Conservation (phyloP, 2,329 filamentous ascomycete genomes). For the Fonsecaea pedrosoi region DNA sequence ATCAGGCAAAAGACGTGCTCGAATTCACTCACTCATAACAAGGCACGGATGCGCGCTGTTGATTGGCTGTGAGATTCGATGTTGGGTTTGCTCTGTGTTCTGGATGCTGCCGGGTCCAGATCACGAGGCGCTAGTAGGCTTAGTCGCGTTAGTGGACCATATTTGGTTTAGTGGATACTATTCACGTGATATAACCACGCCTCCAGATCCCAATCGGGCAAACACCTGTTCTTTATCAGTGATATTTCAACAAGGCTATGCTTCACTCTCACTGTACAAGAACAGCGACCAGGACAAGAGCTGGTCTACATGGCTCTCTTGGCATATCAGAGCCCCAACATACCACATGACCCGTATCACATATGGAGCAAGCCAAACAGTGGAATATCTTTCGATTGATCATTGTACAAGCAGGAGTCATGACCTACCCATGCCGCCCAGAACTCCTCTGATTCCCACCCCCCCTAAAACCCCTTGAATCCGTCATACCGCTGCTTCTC, state of each 20-base stretch:
- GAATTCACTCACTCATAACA: slow-evolving; percentile 29
- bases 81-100: slow-evolving; percentile 7
- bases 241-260: too few species aligned
- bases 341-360: not conserved
- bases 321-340: not conserved
- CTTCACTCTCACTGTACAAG: not conserved
- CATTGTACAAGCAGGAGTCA: slow-evolving; percentile 22
- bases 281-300: not conserved
- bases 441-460: slow-evolving; percentile 1
- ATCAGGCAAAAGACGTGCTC: slow-evolving; percentile 30
- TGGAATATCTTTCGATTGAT: slow-evolving; percentile 1
- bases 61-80: slow-evolving; percentile 34
- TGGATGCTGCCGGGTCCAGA: not conserved
- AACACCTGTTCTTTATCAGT: too few species aligned
- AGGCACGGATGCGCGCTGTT: slow-evolving; percentile 8
- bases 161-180: not conserved
- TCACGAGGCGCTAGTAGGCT: not conserved
- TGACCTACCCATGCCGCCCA: slow-evolving; percentile 5
- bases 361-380: not conserved
- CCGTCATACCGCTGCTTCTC: slow-evolving; percentile 57
- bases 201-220: not conserved
- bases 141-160: not conserved
- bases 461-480: slow-evolving; percentile 36
- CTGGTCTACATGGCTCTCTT: not conserved
- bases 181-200: not conserved